Evolutionary conservation across 2,329 filamentous ascomycete species (phyloP), one percentile per base, ranked within the genome.

Genomic region (Thelonectria blattea): DNA sequence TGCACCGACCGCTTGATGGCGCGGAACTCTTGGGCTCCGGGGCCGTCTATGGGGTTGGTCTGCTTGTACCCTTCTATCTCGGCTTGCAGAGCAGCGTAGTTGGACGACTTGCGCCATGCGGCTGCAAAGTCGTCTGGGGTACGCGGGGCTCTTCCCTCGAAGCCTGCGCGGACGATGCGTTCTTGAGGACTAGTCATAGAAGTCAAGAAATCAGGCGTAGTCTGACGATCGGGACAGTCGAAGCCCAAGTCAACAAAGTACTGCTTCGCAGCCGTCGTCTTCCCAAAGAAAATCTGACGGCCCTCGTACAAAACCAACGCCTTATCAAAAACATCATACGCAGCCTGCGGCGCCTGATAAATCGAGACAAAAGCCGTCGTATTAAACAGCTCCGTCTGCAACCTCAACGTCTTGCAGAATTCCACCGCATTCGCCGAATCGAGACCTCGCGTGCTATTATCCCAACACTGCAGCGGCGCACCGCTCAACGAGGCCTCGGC

Each of bases 201-300:
- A 1, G 68, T 91, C 17, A 92, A 73, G 72, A 91, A 92, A 68
- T 92, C 90, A 0, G 89, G 86, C 1, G 88, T 91, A 0, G 89
- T 92, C 66, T 88, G 77, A 27, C 79, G 69, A 0, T 72, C 69
- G 0, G 78, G 77, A 27, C 74, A 89, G 11, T 84, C 78, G 62
- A 90, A 92, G 0, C 89, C 89, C 53, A 74, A 56, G 22, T 71
- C 53, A 15, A 63, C 39, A 27, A 74, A 74, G 17, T 73, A 73
- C 9, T 63, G 43, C 48, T 67, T 72, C 2, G 72, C 72, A 1
- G 51, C 14, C 0, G 65, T 54, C 0, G 68, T 65, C 2, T 54
- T 53, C 0, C 72, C 72, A 30, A 72, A 73, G 64, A 66, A 91
- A 51, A 90, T 86, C 66, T 89, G 88, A 52, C 85, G 83, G 2